Base-by-base conservation (phyloP, 768 basidiomycete genomes). In the Rhodotorula kratochvilovae region DNA sequence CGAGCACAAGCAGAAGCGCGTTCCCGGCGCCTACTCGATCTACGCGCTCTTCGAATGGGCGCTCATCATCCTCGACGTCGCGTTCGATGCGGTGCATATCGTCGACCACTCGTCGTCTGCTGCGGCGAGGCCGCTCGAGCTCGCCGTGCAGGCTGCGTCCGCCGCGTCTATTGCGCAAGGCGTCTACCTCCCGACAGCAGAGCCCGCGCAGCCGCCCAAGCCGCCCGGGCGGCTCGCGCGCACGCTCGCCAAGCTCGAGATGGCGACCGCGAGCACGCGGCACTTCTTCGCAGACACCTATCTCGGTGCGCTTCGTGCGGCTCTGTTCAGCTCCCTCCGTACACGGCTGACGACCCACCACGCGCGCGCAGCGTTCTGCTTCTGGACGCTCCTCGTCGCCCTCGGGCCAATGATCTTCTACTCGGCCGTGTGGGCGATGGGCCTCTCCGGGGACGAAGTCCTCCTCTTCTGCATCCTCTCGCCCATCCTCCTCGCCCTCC, bases 21-120 rank as follows among this genome's bases (percentile, higher is more conserved):
- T 91, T 75, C 89, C 91, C 2, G 91, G 92, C 78, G 92, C 92
- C 19, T 95, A 95, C 80, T 92, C 90, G 5, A 82, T 81, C 54
- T 95, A 93, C 77, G 86, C 88, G 56, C 88, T 93, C 80, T 90
- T 90, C 76, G 92, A 95, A 81, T 95, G 92, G 92, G 83, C 83
- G 15, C 85, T 92, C 59, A 90, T 92, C 66, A 78, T 88, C 62
- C 82, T 88, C 56, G 90, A 92, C 68, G 82, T 92, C 35, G 67
- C 86, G 23, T 91, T 86, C 74, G 90, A 92, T 77, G 86, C 90
- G 1, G 79, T 88, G n/a, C 76, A 85, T 2, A 85, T 84, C 66
- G 80, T 83, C 39, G 90, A 90, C 74, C 86, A 57, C 56, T 5
- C 60, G 13, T 11, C 63, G 19, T 13, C 63, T 1, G 3, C 53